Evolutionary conservation across 352 stramenopile species (phyloP), one percentile per base, ranked within the genome.

Genomic region (Thalassiosira hispida): DNA sequence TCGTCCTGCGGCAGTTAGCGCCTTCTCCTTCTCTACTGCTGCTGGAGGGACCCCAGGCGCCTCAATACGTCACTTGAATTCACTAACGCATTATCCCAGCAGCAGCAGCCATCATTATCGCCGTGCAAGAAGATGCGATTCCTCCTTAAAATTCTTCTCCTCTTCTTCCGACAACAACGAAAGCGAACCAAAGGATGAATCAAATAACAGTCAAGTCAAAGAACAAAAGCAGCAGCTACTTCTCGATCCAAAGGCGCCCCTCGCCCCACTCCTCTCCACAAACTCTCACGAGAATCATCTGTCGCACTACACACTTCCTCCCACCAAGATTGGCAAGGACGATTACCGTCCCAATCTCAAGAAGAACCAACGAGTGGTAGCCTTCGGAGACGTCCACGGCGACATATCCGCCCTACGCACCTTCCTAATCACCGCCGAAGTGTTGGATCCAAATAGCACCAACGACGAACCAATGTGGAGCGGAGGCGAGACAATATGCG

Each of bases 321-420:
- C 49, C 22, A 59, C 66, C 7, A 38, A 16, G 1, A 70, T 83
- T 2, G 75, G 75, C 23, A 29, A 25, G 1, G 75, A 83, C 55
- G 75, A 83, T 33, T 79, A 79, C 18, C 69, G 69, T 20, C 69
- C 77, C 31, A 44, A 56, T 44, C 55, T 84, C 0, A 38, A 42
- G 2, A 59, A 83, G 20, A 56, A 61, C 14, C 75, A 83, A 69
- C 74, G 86, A 4, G 68, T 92, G 9, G 79, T 92, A 38, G 74
- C 81, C 35, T 76, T 93, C 38, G 88, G 88, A 1, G 88, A 93
- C 49, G 77, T 93, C 11, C 88, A 93, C 69, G 88, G 88, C 16
- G 85, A 92, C 57, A 56, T 89, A 9, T 18, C 47, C n/a, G 83
- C 83, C 1, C 57, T 93, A 8, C 44, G 67, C 3, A 20, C 60